A percentile compares a stretch with the other conserved stretches of the same genome.
Conservation (phyloP, 768 basidiomycete species). For the Boletus huronensis region DNA sequence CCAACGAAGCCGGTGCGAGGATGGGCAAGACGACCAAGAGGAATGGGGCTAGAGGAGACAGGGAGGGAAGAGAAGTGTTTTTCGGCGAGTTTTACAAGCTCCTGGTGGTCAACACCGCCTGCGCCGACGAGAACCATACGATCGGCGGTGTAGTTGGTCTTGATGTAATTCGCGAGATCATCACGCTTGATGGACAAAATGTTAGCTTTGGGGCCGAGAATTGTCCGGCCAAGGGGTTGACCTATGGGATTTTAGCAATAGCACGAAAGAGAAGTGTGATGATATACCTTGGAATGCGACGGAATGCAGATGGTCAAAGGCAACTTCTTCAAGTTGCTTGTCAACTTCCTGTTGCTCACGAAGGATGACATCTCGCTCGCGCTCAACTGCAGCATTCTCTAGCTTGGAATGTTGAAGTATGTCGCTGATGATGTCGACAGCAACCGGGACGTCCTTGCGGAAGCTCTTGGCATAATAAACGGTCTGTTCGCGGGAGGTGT, state of each 20-base stretch:
- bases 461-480: constrained; percentile 99
- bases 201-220: constrained; percentile 94
- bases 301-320: constrained; percentile 96
- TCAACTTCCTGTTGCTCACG: constrained; percentile 99
- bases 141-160: constrained; percentile 97
- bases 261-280: neutral
- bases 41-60: constrained; percentile 81
- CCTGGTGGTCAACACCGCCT: constrained; percentile 88
- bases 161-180: constrained; percentile 87
- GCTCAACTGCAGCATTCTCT: constrained; percentile 81
- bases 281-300: constrained; percentile 88
- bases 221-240: constrained; percentile 94
- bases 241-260: constrained; percentile 41
- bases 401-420: constrained; percentile 97
- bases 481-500: constrained; percentile 98
- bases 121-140: constrained; percentile 98
- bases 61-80: constrained; percentile 90
- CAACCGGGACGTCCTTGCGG: constrained; percentile 85
- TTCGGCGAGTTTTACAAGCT: constrained; percentile 92
- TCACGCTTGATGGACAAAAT: constrained; percentile 92
- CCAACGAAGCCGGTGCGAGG: constrained; percentile 83
- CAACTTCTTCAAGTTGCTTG: constrained; percentile 97
- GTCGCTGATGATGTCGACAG: constrained; percentile 97
- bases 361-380: constrained; percentile 94
- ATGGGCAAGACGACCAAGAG: constrained; percentile 77